Evolutionary conservation across 2,329 filamentous ascomycete species (phyloP).

Genomic region (Fusarium gaditjirri): DNA sequence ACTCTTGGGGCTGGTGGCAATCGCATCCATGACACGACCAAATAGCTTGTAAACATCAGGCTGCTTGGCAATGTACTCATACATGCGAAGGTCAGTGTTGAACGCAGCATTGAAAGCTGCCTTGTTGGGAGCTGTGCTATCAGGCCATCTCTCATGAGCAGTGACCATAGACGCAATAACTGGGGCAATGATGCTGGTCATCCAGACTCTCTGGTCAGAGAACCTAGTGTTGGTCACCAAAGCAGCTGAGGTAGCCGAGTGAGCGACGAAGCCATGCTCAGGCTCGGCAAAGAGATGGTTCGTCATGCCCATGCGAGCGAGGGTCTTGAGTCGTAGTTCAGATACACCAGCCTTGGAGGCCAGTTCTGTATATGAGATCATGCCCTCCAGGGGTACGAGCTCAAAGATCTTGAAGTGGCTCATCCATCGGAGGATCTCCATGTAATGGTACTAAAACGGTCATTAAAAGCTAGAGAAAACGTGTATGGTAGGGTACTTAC

Average conservation of each 20-base stretch:
- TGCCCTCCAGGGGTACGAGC: background rate
- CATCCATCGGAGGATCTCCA: constrained; percentile 5
- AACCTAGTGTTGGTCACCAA: background rate
- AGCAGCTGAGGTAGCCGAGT: background rate
- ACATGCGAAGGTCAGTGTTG: background rate
- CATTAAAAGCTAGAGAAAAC: fast-evolving
- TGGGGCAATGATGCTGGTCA: background rate
- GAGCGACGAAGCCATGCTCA: background rate
- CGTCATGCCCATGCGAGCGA: background rate
- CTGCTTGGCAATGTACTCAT: background rate
- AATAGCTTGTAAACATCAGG: background rate
- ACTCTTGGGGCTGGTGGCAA: background rate
- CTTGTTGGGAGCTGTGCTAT: background rate
- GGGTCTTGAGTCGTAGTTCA: background rate
- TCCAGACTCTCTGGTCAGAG: background rate
- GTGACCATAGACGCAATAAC: background rate
- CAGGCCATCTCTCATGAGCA: background rate
- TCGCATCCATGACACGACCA: background rate
- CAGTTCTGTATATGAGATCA: background rate
- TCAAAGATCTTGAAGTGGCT: constrained; percentile 1
- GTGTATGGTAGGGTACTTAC: fast-evolving
- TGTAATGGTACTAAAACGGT: background rate
- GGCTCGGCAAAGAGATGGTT: background rate
- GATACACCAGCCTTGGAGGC: background rate
- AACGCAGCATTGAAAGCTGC: background rate